Conservation (phyloP, 2,329 filamentous ascomycete species). For the Magnaporthiopsis rhizophila region DNA sequence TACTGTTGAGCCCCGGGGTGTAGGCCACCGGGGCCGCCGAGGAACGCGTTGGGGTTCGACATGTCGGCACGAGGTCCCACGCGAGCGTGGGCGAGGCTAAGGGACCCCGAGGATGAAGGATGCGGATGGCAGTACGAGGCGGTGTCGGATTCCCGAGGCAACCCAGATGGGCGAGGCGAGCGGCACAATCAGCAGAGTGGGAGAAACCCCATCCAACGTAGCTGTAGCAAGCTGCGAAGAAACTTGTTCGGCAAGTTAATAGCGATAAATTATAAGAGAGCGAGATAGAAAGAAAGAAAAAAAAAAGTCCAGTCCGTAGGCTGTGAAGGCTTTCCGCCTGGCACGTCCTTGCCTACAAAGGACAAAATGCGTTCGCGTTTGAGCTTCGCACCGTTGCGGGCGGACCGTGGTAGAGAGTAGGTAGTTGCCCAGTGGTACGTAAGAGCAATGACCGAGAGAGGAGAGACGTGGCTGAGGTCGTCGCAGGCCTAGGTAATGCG, state of each 20-base stretch:
- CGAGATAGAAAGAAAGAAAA: neutral
- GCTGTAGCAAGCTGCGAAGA: neutral
- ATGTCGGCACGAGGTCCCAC: constrained; percentile 57
- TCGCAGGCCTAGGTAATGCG: neutral
- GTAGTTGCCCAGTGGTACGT: neutral
- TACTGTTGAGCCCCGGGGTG: constrained; percentile 59
- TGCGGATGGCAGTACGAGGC: neutral
- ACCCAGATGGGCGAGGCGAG: neutral
- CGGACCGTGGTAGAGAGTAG: neutral
- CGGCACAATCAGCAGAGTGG: neutral
- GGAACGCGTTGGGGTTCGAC: constrained; percentile 76
- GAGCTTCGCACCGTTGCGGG: neutral
- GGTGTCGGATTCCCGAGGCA: neutral
- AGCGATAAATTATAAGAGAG: constrained; percentile 8
- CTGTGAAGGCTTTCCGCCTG: too few species aligned
- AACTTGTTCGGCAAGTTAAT: neutral
- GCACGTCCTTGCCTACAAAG: neutral
- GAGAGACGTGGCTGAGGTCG: too few species aligned
- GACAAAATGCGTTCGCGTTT: neutral
- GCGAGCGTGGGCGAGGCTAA: neutral
- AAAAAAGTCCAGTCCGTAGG: neutral
- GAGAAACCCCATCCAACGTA: neutral
- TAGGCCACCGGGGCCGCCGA: constrained; percentile 74
- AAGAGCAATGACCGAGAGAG: too few species aligned
- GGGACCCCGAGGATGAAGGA: neutral